Base-by-base conservation (phyloP, 2,329 filamentous ascomycete genomes). In the Fulvia fulva region DNA sequence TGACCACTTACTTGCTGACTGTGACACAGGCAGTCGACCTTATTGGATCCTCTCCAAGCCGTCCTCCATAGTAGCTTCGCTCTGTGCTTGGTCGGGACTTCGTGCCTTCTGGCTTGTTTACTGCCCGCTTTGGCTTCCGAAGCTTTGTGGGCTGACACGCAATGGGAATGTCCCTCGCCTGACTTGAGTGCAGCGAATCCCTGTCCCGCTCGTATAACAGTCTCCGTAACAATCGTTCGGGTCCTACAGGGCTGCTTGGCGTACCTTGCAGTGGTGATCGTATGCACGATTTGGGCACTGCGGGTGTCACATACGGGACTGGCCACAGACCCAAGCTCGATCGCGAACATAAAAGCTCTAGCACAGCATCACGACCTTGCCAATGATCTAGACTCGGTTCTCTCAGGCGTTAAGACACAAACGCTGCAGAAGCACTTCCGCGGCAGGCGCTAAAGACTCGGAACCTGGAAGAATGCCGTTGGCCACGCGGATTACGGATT, bases 161-260 rank as follows among this genome's bases (percentile, higher is more conserved):
- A 56, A 12, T 56, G 50, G 53, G 25, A 41, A 16, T 56, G 53
- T 28, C 32, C 34, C 16, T 32, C 23, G 8, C 56, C 56, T 8
- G 47, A 26, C n/a, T 9, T 23, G 7, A 41, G 26, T 19, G 32
- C 23, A 25, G 37, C 37, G 23, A 56, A 53, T 50, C 57, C 57
- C 12, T 59, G 57, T 45, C 34, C 47, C 3, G 46, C 57, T 23
- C 47, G 53, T 21, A 56, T 64, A 25, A 57, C 58, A 3, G 60
- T 50, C 23, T 55, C 59, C 6, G 30, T 53, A 8, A 23, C 50
- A 4, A 51, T 64, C 6, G 21, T 64, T n/a, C 50, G 63, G n/a
- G 30, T 59, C 14, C 44, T 65, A 7, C 61, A 65, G 46, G 63
- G 55, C 12, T 22, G 62, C n/a, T 53, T 65, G 19, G 61, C 44